phyloP scores from a whole-genome alignment of 768 basidiomycete species.

The Russula virescens region DNA sequence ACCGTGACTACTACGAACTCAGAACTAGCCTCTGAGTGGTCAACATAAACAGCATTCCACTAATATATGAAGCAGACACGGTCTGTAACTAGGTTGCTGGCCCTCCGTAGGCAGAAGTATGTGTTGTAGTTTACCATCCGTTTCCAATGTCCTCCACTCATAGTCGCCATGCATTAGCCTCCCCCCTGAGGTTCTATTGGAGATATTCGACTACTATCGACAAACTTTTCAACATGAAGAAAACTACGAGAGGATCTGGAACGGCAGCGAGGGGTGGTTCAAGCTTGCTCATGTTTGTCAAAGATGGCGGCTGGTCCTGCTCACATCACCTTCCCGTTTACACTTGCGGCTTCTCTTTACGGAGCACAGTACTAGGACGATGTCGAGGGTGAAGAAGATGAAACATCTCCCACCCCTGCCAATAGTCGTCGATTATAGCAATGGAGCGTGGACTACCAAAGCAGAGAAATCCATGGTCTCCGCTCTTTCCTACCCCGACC shows the following conservation, averaged over 20 bases:
- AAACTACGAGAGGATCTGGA: neutral
- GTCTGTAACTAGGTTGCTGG: too few species aligned
- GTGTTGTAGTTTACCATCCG: too few species aligned
- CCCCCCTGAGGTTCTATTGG: neutral
- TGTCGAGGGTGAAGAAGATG: too few species aligned
- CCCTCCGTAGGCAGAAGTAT: too few species aligned
- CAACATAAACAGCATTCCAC: too few species aligned
- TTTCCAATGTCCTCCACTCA: too few species aligned
- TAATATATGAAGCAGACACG: too few species aligned
- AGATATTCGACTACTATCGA: neutral
- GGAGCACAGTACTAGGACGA: neutral
- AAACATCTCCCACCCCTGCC: neutral
- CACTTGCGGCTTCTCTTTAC: neutral
- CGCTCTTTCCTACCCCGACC: neutral
- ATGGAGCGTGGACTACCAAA: too few species aligned
- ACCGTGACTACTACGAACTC: too few species aligned
- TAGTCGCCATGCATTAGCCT: too few species aligned
- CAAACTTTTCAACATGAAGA: neutral
- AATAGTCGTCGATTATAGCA: neutral
- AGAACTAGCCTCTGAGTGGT: too few species aligned
- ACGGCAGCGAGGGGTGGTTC: neutral
- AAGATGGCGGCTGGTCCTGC: neutral
- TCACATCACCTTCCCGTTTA: neutral
- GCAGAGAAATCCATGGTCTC: neutral
- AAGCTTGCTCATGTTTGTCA: neutral